Evolutionary conservation across 2,329 filamentous ascomycete species (phyloP), one percentile per base, ranked within the genome.

Genomic region (Cadophora malorum): DNA sequence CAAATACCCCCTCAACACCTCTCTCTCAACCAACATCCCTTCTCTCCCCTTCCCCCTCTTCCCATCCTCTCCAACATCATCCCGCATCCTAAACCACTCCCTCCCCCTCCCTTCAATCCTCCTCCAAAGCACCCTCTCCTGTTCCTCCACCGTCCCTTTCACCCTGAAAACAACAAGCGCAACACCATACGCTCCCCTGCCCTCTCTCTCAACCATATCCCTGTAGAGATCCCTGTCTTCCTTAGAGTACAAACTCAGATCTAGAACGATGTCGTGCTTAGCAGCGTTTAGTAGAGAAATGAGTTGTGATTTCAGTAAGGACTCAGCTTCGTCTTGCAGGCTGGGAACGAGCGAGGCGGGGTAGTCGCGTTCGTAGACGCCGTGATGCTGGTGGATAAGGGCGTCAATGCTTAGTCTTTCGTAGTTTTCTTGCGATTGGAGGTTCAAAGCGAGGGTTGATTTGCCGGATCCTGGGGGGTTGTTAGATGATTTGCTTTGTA

Each of bases 11-110:
- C 23, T 45, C 60, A 67, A 31, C n/a, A 60, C 21, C 41, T 60
- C 52, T 19, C 52, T 41, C 33, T 28, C 47, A 60, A 67, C 45
- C 58, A 45, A 25, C 55, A 65, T 65, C n/a, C 63, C 63, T 31
- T 64, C 62, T n/a, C 50, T 53, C 19, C 65, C 33, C 50, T 16
- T 47, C 52, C 52, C 60, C 3, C 33, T 35, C 33, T 35, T 9
- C 9, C 33, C 33, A 35, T 35, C 33, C 33, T 35, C 33, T 9
- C 35, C 35, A 38, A 38, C 35, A 47, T 9, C 45, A 19, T 59
- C 28, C 16, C 45, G n/a, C 45, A 4, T 5, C 45, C 45, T 49
- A 1, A 49, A 19, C 45, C 45, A 49, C 45, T 35, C 41, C 41
- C 21, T 41, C 10, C 28, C 25, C 61, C 63, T 50, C 19, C 53